A percentile compares a stretch with the other conserved stretches of the same genome.
These are phyloP conservation scores for Sclerotiophoma versabilis DNA, from an alignment of 2,329 filamentous ascomycete genomes.

Conservation along the genomic window DNA sequence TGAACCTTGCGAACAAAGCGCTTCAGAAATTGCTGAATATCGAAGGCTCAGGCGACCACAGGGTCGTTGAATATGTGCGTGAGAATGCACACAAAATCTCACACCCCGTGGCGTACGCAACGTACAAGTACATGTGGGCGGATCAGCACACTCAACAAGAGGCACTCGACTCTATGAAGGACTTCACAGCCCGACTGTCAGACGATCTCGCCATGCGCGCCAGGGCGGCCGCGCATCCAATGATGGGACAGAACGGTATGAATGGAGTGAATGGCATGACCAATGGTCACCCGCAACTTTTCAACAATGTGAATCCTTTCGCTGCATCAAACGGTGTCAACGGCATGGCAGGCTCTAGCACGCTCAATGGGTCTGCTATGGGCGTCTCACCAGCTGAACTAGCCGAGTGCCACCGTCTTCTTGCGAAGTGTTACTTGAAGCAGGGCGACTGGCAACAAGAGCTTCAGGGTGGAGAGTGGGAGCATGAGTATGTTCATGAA, in stretches of 20 bases:
- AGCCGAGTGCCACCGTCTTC: conserved; percentile 69
- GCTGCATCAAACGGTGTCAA: conserved; percentile 58
- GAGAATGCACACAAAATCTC: conserved; percentile 57
- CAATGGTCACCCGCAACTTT: conserved; percentile 48
- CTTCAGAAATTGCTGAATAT: conserved; percentile 81
- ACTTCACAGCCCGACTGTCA: conserved; percentile 67
- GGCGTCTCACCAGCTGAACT: conserved; percentile 48
- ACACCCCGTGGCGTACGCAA: conserved; percentile 92
- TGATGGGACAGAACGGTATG: conserved; percentile 41
- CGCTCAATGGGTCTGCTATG: conserved; percentile 35
- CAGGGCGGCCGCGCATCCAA: conserved; percentile 45
- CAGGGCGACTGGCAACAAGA: conserved; percentile 96
- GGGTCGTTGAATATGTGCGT: conserved; percentile 44
- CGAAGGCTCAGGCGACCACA: conserved; percentile 37
- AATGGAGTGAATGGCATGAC: conserved; percentile 55
- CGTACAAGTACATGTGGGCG: conserved; percentile 97
- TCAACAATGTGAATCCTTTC: conserved; percentile 46
- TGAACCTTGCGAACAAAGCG: conserved; percentile 94
- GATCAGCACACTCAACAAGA: conserved; percentile 54
- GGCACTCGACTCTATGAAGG: conserved; percentile 64
- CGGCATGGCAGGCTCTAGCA: conserved; percentile 53
- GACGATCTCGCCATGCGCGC: conserved; percentile 61
- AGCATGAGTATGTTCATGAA: conserved; percentile 82
- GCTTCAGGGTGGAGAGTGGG: conserved; percentile 87
- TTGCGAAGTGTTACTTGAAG: conserved; percentile 95